Conservation (phyloP, 2,329 filamentous ascomycete species). For the Neoarthrinium moseri region DNA sequence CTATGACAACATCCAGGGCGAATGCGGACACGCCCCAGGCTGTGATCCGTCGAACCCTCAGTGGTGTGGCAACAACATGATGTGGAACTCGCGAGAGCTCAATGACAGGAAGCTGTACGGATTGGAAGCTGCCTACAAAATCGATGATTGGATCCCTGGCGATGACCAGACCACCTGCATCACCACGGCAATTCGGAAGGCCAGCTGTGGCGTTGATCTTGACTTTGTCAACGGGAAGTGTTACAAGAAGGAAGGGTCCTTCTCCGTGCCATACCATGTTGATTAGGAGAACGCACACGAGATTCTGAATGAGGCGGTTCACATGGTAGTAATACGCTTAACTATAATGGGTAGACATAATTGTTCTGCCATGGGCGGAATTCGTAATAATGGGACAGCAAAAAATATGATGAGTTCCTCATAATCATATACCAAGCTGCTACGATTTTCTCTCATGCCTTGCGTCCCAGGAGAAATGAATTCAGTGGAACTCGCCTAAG, state of each 20-base stretch:
- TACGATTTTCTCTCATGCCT: no score
- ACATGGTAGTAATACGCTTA: no score
- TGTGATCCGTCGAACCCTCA: background rate
- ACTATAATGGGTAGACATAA: no score
- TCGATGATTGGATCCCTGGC: background rate
- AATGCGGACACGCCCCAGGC: background rate
- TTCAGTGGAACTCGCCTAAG: slow-evolving; percentile 4
- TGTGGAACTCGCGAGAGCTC: background rate
- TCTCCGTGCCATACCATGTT: background rate
- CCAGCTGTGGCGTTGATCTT: background rate
- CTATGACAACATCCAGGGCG: background rate
- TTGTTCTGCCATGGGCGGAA: no score
- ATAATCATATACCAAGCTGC: no score
- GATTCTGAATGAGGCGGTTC: no score
- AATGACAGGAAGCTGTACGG: background rate
- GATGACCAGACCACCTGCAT: background rate
- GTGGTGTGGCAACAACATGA: background rate
- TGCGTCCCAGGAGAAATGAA: no score
- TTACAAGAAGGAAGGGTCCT: background rate
- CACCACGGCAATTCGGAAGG: background rate
- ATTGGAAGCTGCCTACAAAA: background rate
- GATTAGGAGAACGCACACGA: no score
- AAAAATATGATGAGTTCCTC: no score
- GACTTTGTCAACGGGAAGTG: background rate
- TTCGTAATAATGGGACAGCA: no score